These are phyloP conservation scores for Cruciata laevipes DNA, from an alignment of 257 asterid genomes.

Conservation along the genomic window DNA sequence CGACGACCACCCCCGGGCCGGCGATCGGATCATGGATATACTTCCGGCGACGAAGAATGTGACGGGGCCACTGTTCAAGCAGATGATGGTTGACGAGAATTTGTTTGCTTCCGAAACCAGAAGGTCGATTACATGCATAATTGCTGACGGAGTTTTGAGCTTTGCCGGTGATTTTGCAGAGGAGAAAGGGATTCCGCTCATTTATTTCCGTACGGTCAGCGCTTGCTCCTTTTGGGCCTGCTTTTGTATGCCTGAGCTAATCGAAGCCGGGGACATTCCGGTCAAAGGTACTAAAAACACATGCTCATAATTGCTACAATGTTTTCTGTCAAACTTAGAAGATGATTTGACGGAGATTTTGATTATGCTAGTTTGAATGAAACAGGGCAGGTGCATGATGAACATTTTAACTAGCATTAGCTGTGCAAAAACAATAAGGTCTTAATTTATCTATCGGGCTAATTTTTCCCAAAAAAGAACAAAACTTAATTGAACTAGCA, in stretches of 20 bases:
- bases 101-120: constrained; percentile 11
- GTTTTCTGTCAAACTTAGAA: no score
- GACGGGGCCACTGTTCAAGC: constrained; percentile 21
- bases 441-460: no score
- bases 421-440: no score
- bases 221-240: constrained; percentile 27
- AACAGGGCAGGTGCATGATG: no score
- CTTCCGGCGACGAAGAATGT: neutral
- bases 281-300: constrained; percentile 2
- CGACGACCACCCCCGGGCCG: constrained; percentile 40
- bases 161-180: constrained; percentile 26
- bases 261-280: constrained; percentile 25
- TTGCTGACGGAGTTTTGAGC: constrained; percentile 26
- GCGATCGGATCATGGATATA: constrained; percentile 18
- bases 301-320: neutral
- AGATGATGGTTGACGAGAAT: constrained; percentile 10
- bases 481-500: no score
- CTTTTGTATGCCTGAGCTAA: constrained; percentile 18
- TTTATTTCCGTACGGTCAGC: constrained; percentile 21
- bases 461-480: no score
- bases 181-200: constrained; percentile 18
- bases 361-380: no score
- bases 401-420: no score
- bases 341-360: no score
- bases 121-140: constrained; percentile 15